Conservation (phyloP, 1,284 basidiomycete species). For the Cryptococcus jaspeensis region DNA sequence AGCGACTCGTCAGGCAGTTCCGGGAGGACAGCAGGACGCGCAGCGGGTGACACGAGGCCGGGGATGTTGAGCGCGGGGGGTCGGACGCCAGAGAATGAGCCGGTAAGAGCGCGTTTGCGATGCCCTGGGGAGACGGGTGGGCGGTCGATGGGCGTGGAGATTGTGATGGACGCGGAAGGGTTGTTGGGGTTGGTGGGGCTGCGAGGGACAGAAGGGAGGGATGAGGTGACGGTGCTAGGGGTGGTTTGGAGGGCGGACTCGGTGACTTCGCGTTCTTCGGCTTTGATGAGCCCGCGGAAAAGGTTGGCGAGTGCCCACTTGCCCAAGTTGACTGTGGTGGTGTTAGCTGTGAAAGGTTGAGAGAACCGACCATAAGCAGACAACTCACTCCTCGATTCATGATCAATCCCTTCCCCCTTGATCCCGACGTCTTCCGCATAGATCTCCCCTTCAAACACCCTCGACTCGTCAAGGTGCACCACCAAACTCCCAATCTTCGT, state of each 20-base stretch:
- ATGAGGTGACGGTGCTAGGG: conserved; percentile 16
- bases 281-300: conserved; percentile 48
- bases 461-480: conserved; percentile 76
- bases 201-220: conserved; percentile 31
- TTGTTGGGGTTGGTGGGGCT: conserved; percentile 33
- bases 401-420: conserved; percentile 57
- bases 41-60: conserved; percentile 64
- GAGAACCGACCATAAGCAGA: background rate
- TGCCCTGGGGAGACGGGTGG: conserved; percentile 25
- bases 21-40: conserved; percentile 55
- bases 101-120: conserved; percentile 34
- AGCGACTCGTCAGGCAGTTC: conserved; percentile 20
- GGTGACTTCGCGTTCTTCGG: conserved; percentile 43
- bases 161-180: conserved; percentile 35
- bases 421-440: conserved; percentile 87
- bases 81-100: conserved; percentile 20
- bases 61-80: conserved; percentile 55
- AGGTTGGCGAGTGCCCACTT: conserved; percentile 51
- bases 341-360: too few species aligned
- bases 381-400: conserved; percentile 74
- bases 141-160: conserved; percentile 36
- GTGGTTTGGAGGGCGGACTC: conserved; percentile 17
- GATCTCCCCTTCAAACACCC: conserved; percentile 90
- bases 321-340: conserved; percentile 46
- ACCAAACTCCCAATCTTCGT: conserved; percentile 85